Base-by-base conservation (phyloP, 306 rosid genomes). In the Medicago arabica region DNA sequence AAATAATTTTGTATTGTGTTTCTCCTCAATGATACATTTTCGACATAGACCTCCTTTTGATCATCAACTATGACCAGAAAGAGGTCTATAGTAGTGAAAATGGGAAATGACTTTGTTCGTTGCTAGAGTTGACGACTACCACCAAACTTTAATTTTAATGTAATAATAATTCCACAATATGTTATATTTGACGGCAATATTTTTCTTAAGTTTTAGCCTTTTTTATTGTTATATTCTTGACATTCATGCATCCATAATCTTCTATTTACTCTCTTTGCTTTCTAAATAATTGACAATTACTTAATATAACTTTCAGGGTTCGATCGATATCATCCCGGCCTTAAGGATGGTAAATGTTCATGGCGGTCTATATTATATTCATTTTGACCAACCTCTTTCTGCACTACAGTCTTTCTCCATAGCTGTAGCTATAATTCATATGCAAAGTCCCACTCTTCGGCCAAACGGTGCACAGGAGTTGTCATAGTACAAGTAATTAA, bases 271-370 rank as follows among this genome's bases (percentile, higher is more conserved):
- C 5, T 12, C 51, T 4, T 13, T 13, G 51, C 14, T 46, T 46
- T 46, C 16, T 13, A 46, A 46, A 46, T 11, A 46, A 46, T 46
- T 46, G 16, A 43, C 49, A 9, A 43, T 43, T 43, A 43, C 13
- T 10, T 43, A 10, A 4, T 43, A 43, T 43, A 18, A 75, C 71
- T 79, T 85, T 75, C 88, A 85, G 88, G 88, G 86, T 67, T 85
- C 84, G 62, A 80, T 81, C 40, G 74, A 82, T 64, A 77, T 78
- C 64, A 46, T 78, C 76, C 85, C 96, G 47, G 44, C 91, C 18
- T 78, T 90, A 85, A 92, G 99, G 96, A 89, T 92, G 87, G 82
- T 88, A 84, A 89, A 89, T 79, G 90, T 96, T 78, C 91, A 68
- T 3, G 85, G 90, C 67, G 97, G 86, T 77, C 74, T 96, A 74